Conservation (phyloP, 2,329 filamentous ascomycete genomes). For the Amauroascus niger region DNA sequence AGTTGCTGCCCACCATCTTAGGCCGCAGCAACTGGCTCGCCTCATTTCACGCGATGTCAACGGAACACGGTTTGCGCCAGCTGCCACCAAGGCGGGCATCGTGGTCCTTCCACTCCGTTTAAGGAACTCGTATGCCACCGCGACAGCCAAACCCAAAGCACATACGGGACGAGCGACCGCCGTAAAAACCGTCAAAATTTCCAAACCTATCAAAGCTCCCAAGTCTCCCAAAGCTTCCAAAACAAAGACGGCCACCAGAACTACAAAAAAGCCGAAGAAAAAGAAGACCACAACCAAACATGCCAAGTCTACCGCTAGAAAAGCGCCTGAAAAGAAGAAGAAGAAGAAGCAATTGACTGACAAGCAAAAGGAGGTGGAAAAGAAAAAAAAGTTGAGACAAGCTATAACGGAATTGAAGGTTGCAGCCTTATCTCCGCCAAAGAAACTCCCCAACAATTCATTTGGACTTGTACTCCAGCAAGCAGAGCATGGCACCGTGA, state of each 20-base stretch:
- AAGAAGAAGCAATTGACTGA: conserved; percentile 27
- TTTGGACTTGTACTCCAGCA: conserved; percentile 21
- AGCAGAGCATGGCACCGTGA: conserved; percentile 13
- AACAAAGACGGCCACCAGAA: conserved; percentile 5
- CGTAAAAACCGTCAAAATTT: no score
- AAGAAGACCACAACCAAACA: conserved; percentile 18
- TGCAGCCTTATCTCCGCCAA: conserved; percentile 29
- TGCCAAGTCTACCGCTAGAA: conserved; percentile 7
- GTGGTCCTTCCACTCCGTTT: conserved; percentile 19
- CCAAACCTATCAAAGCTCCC: no score
- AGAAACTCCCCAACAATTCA: conserved; percentile 23
- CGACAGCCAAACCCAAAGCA: conserved; percentile 21
- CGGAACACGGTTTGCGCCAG: neutral
- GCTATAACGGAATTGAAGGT: conserved; percentile 25
- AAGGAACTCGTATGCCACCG: conserved; percentile 27
- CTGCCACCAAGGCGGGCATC: conserved; percentile 11
- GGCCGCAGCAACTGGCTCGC: conserved; percentile 10
- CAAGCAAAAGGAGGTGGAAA: conserved; percentile 24
- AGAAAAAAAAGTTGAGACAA: conserved; percentile 14
- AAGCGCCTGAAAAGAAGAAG: conserved; percentile 25
- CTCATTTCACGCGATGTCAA: neutral
- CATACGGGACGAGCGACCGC: conserved; percentile 12
- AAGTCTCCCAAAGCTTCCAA: conserved; percentile 19
- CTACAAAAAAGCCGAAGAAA: conserved; percentile 19
- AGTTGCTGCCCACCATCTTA: conserved; percentile 20